Base-by-base conservation (phyloP, 192 early-diverging fungal genomes). In the Podila epicladia region DNA sequence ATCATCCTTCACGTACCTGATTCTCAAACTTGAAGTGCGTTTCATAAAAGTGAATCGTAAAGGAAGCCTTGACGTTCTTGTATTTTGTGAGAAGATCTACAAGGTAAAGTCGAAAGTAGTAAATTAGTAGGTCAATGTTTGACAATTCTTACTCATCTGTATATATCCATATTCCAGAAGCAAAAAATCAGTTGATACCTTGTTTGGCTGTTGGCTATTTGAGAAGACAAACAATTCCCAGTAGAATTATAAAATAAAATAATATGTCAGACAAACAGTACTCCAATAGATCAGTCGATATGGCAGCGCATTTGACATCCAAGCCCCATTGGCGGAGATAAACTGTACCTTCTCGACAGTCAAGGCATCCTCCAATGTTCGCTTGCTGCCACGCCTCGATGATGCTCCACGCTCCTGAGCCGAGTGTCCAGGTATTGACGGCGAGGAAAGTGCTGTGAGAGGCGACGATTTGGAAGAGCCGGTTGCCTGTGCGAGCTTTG, bases 11-110 rank as follows among this genome's bases (percentile, higher is more conserved):
- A 22, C 24, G 41, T 73, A 87, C 86, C 80, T 88, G 83, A 58
- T 86, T 85, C 45, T 92, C 91, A 78, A 94, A 94, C 61, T 92
- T 91, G 73, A 92, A 94, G 83, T 94, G 91, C 29, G 91, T 90
- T 53, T 89, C 84, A 65, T 92, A 91, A 59, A 94, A 69, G 64
- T 92, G 92, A 41, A 94, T 64, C 33, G 82, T 78, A 38, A 92
- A 82, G 3, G 92, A 94, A 7, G 91, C 88, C 62, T 82, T 78
- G 55, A 84, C 85, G 24, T 85, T 65, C 62, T 83, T 82, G 65
- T 88, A 85, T 67, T 83, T 75, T 75, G 85, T 11, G 72, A 88
- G 48, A 20, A 88, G 59, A 73, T 83, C 86, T 84, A 83, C 11
- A 58, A 33, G 12, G 8, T 22, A 0, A 26, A 55, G 0, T 24